phyloP scores from a whole-genome alignment of 345 rosid genomes.

The Trapa bicornis region DNA sequence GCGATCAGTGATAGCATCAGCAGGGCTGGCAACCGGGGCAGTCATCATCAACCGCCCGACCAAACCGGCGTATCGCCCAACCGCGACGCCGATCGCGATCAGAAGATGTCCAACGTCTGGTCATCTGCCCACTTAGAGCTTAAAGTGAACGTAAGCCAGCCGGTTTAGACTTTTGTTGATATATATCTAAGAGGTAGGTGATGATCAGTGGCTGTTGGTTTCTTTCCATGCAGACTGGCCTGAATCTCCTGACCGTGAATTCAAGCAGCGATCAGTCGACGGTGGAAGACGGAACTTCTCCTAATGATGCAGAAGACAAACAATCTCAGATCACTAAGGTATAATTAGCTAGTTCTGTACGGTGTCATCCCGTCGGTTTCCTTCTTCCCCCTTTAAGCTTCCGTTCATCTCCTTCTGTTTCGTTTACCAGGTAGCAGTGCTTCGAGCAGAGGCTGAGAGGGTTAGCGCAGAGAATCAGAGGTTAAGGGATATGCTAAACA shows the following conservation, averaged over 20 bases:
- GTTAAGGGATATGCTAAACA: constrained; percentile 25
- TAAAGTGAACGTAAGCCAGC: constrained; percentile 29
- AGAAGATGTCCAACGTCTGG: background rate
- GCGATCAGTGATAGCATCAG: no score
- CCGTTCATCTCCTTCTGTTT: background rate
- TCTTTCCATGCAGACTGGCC: constrained; percentile 32
- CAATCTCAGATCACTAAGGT: constrained; percentile 34
- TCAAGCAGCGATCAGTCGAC: constrained; percentile 50
- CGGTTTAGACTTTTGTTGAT: no score
- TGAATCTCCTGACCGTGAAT: constrained; percentile 46
- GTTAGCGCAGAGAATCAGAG: constrained; percentile 40
- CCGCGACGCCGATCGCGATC: background rate
- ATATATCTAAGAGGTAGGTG: no score
- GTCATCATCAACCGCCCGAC: background rate
- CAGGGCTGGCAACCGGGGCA: background rate
- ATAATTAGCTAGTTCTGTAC: background rate
- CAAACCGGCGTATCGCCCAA: background rate
- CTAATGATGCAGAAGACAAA: constrained; percentile 32
- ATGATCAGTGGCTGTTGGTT: background rate
- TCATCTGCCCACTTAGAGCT: constrained; percentile 16
- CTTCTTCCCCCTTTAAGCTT: background rate
- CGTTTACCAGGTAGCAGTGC: constrained; percentile 22
- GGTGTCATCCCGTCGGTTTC: no score
- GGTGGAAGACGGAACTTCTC: constrained; percentile 47
- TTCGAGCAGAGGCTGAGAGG: constrained; percentile 38